A percentile compares a stretch with the other conserved stretches of the same genome.
phyloP scores from a whole-genome alignment of 768 basidiomycete genomes.

The Grammothele lineata region DNA sequence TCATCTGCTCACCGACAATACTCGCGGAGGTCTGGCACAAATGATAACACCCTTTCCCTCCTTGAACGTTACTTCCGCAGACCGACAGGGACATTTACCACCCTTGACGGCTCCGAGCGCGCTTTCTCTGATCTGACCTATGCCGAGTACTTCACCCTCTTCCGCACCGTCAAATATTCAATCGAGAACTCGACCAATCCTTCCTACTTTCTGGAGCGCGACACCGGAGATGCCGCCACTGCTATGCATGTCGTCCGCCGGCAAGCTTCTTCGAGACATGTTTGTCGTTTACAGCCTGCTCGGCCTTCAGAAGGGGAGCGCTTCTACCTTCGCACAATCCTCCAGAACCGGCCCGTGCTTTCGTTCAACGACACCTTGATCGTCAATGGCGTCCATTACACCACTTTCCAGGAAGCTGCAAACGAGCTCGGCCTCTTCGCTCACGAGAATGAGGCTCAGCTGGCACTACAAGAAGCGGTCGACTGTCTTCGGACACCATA shows the following conservation, averaged over 20 bases:
- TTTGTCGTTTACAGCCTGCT: slow-evolving; percentile 22
- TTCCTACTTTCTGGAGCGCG: slow-evolving; percentile 9
- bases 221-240: background rate
- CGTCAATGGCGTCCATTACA: slow-evolving; percentile 12
- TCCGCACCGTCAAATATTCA: slow-evolving; percentile 12
- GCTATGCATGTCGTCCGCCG: slow-evolving; percentile 19
- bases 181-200: background rate
- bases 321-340: slow-evolving; percentile 30
- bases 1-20: slow-evolving; percentile 22
- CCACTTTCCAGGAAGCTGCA: slow-evolving; percentile 12
- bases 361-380: slow-evolving; percentile 15
- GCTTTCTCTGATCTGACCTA: slow-evolving; percentile 14
- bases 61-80: slow-evolving; percentile 21
- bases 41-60: slow-evolving; percentile 6
- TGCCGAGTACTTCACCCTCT: slow-evolving; percentile 16
- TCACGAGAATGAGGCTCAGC: slow-evolving; percentile 19
- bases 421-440: slow-evolving; percentile 21
- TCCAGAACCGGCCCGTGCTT: slow-evolving; percentile 15
- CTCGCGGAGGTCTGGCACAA: background rate
- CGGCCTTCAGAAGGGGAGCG: slow-evolving; percentile 29
- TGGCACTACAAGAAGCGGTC: no score
- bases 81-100: slow-evolving; percentile 6
- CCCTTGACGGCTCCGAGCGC: background rate
- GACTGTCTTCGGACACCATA: slow-evolving; percentile 20
- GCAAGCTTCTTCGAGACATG: slow-evolving; percentile 4